phyloP scores from a whole-genome alignment of 768 basidiomycete species.

The Xerocomellus chrysenteron region DNA sequence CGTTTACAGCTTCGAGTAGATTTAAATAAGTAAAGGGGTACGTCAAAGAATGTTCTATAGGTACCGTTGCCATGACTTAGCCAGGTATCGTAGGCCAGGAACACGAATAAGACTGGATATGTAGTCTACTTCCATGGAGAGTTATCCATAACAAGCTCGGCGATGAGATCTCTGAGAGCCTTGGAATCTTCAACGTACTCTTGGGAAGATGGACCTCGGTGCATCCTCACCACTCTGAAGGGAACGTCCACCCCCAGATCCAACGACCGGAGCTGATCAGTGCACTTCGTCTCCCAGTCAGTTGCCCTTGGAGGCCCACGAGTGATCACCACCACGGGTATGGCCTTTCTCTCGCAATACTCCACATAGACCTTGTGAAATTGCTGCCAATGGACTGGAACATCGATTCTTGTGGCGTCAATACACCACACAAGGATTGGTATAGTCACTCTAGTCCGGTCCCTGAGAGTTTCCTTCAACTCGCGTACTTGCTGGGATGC shows the following conservation, averaged over 20 bases:
- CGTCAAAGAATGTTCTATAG: not conserved
- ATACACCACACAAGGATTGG: slow-evolving; percentile 30
- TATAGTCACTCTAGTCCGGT: not conserved
- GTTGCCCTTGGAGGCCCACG: not conserved
- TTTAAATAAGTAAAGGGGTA: too few relatives aligned
- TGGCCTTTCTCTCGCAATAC: slow-evolving; percentile 21
- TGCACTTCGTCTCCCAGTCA: slow-evolving; percentile 15
- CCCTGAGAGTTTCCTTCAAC: slow-evolving; percentile 13
- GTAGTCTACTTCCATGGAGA: slow-evolving; percentile 1
- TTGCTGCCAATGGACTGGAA: slow-evolving; percentile 15
- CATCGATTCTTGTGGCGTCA: slow-evolving; percentile 19
- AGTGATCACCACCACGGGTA: slow-evolving; percentile 24
- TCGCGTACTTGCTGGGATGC: slow-evolving; percentile 18
- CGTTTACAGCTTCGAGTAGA: too few relatives aligned
- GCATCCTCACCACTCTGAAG: slow-evolving; percentile 13
- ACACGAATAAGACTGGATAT: too few relatives aligned
- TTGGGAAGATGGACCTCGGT: not conserved
- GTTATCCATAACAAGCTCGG: not conserved
- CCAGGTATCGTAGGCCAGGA: not conserved
- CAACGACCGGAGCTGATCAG: slow-evolving; percentile 12
- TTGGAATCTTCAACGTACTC: slow-evolving; percentile 19
- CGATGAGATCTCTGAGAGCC: slow-evolving; percentile 15
- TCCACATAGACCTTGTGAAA: slow-evolving; percentile 26
- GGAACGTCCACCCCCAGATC: slow-evolving; percentile 5
- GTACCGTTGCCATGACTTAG: not conserved